Evolutionary conservation across 768 basidiomycete species (phyloP).

Genomic region (Chlorophyllum brunneum): DNA sequence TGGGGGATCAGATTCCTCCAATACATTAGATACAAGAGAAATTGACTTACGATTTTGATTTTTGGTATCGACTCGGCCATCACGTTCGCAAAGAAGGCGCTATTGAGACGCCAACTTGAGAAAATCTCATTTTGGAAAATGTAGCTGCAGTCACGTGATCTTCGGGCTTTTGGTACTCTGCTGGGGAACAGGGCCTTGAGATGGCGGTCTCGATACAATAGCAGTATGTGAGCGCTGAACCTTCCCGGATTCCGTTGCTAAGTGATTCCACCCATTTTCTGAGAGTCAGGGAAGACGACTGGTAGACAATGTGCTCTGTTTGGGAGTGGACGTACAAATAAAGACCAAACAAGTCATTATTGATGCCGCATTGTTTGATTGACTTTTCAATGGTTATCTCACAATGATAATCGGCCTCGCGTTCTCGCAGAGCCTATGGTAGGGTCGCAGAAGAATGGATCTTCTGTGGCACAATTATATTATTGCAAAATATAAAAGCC

Average conservation of each 20-base stretch:
- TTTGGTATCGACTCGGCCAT: constrained; percentile 36
- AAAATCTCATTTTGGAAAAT: too few relatives aligned
- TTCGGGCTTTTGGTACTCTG: too few relatives aligned
- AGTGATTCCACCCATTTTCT: not conserved
- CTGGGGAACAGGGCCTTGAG: too few relatives aligned
- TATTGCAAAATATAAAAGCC: not conserved
- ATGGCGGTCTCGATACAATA: too few relatives aligned
- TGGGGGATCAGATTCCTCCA: not conserved
- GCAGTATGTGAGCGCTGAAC: too few relatives aligned
- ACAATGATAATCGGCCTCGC: not conserved
- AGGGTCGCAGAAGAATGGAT: constrained; percentile 11
- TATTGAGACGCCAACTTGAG: not conserved
- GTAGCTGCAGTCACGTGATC: not conserved
- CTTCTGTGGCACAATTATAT: not conserved
- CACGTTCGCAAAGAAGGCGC: not conserved
- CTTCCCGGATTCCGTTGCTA: too few relatives aligned
- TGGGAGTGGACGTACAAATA: not conserved
- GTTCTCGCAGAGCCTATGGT: not conserved
- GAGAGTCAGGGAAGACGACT: not conserved
- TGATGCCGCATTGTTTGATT: not conserved
- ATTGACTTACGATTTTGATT: constrained; percentile 35
- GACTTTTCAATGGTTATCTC: too few relatives aligned
- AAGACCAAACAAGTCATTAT: not conserved
- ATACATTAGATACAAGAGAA: not conserved
- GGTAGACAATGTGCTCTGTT: not conserved